Percentiles rank a stretch among this genome's conserved stretches.
Evolutionary conservation across 352 stramenopile genomes (phyloP).

Genomic region (Phytophthora crassamura): DNA sequence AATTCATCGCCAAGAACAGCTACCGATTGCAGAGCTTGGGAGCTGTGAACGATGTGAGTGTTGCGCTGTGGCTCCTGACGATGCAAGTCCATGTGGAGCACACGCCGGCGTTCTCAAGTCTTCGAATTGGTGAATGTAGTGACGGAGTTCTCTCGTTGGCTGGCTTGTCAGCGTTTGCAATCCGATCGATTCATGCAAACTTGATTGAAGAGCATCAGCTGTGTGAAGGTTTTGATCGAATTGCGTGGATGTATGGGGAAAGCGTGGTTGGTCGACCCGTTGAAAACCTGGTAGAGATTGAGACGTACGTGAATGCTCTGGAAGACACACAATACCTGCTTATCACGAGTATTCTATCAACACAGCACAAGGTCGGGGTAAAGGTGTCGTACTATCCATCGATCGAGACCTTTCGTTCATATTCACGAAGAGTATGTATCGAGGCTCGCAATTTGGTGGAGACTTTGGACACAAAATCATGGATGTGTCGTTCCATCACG

Average conservation of each 20-base stretch:
- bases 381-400: slow-evolving; percentile 30
- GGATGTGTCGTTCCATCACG: slow-evolving; percentile 7
- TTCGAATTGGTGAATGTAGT: slow-evolving; percentile 24
- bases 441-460: slow-evolving; percentile 4
- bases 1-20: slow-evolving; percentile 48
- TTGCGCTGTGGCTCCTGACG: slow-evolving; percentile 58
- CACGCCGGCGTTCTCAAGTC: neutral
- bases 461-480: neutral
- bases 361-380: slow-evolving; percentile 1
- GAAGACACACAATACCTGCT: neutral
- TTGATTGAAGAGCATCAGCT: slow-evolving; percentile 1
- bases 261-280: neutral
- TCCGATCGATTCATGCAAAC: slow-evolving; percentile 55
- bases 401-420: slow-evolving; percentile 18
- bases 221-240: slow-evolving; percentile 4
- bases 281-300: neutral
- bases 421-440: slow-evolving; percentile 10
- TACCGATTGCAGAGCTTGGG: slow-evolving; percentile 34
- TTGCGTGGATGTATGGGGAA: neutral
- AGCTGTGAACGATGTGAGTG: slow-evolving; percentile 58
- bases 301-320: slow-evolving; percentile 34
- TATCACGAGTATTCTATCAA: slow-evolving; percentile 17
- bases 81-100: slow-evolving; percentile 54
- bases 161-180: slow-evolving; percentile 39
- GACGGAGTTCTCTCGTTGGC: slow-evolving; percentile 42